Evolutionary conservation across 1,284 basidiomycete genomes (phyloP).

Genomic region (Rhodotorula sp.): DNA sequence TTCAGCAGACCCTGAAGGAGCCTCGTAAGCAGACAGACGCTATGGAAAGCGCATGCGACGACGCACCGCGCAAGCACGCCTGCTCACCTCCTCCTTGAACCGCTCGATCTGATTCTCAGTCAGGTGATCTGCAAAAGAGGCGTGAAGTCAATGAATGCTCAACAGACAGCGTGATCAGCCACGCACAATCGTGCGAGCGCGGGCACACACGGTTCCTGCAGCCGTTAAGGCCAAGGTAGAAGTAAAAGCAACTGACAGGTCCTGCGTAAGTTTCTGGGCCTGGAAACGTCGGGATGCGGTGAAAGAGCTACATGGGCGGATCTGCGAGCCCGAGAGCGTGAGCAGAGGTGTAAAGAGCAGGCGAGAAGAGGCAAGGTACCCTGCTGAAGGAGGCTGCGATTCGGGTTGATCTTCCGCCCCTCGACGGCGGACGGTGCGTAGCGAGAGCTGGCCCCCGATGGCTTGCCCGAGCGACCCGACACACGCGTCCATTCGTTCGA

Average conservation of each 20-base stretch:
- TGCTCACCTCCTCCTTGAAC: background rate
- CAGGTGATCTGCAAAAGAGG: background rate
- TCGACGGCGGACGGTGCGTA: background rate
- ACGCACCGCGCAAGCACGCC: background rate
- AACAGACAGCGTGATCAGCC: too few relatives aligned
- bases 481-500: too few relatives aligned
- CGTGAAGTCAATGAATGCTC: too few relatives aligned
- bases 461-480: too few relatives aligned
- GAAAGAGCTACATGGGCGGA: background rate
- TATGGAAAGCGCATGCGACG: background rate
- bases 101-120: background rate
- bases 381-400: background rate
- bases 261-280: too few relatives aligned
- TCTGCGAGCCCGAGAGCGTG: background rate
- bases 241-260: background rate
- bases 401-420: background rate
- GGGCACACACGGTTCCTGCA: background rate
- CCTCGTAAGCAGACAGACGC: background rate
- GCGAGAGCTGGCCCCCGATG: too few relatives aligned
- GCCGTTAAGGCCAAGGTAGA: background rate
- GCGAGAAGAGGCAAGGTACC: background rate
- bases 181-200: background rate
- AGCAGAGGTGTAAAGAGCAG: background rate
- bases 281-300: too few relatives aligned
- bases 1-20: background rate